Percentiles rank a stretch among this genome's conserved stretches.
These are phyloP conservation scores for Chaetomiaceae sp. DNA, from an alignment of 2,329 filamentous ascomycete species.

Conservation along the genomic window DNA sequence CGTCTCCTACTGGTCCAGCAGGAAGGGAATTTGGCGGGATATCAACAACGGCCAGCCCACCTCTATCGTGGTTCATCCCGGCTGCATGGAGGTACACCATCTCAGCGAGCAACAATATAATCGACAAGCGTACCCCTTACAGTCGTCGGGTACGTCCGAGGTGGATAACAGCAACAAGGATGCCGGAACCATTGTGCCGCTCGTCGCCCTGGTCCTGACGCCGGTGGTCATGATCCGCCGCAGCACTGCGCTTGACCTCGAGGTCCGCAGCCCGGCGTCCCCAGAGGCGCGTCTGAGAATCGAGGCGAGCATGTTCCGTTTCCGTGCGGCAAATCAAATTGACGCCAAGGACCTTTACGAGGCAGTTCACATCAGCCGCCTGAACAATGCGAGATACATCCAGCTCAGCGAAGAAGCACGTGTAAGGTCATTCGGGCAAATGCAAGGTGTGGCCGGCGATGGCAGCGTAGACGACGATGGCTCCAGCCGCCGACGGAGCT, in stretches of 20 bases:
- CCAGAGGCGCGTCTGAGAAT: slow-evolving; percentile 63
- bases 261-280: slow-evolving; percentile 82
- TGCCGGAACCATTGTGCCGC: slow-evolving; percentile 39
- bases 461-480: slow-evolving; percentile 37
- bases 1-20: slow-evolving; percentile 60
- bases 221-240: slow-evolving; percentile 85
- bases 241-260: slow-evolving; percentile 89
- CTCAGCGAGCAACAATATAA: slow-evolving; percentile 35
- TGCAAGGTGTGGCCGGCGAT: slow-evolving; percentile 45
- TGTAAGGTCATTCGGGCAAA: slow-evolving; percentile 67
- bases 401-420: slow-evolving; percentile 61
- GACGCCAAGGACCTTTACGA: slow-evolving; percentile 81
- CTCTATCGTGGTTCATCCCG: slow-evolving; percentile 53
- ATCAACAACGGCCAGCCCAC: slow-evolving; percentile 48
- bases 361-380: slow-evolving; percentile 80
- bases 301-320: slow-evolving; percentile 75
- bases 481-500: slow-evolving; percentile 47
- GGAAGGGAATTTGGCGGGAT: slow-evolving; percentile 57
- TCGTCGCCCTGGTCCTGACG: slow-evolving; percentile 77
- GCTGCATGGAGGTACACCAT: slow-evolving; percentile 55
- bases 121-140: slow-evolving; percentile 30
- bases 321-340: slow-evolving; percentile 70
- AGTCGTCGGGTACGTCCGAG: slow-evolving; percentile 34
- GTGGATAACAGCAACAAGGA: slow-evolving; percentile 31
- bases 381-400: slow-evolving; percentile 88